Evolutionary conservation across 305 asterid species (phyloP), one percentile per base, ranked within the genome.

Genomic region (Fraxinus dipetala): DNA sequence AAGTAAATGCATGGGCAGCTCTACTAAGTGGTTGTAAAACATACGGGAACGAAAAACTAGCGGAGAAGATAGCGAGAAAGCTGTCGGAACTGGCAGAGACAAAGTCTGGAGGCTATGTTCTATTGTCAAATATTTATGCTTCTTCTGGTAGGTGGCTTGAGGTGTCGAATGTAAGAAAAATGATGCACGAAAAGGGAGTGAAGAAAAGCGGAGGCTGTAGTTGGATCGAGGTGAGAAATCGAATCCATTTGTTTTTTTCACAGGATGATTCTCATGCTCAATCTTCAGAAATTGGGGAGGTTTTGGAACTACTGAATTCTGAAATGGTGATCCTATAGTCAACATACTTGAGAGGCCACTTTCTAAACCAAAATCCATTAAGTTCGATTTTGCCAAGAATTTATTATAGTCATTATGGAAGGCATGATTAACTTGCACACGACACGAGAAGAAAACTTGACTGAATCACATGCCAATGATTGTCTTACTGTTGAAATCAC

Each of bases 1-100:
- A 89, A 59, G 90, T 88, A 4, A 92, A 86, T 78, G 90, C 89
- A 2, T 94, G 93, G 97, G 95, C 98, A 14, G 93, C 98, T 72
- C 81, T 94, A 11, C 89, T 93, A 36, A 91, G 91, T 45, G 95
- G 98, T 22, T 94, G 98, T 84, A 89, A 86, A 76, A 90, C 87
- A 8, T 85, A 87, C 31, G 89, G 90, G 38, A 85, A 92, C 13
- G 93, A 85, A 81, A 81, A 30, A 14, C 43, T 88, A 83, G 91
- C 91, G 2, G 91, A 82, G 76, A 86, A 83, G 87, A 81, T 80
- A 7, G 89, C 90, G 1, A 79, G 78, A 51, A 92, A 85, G 87
- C 82, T 93, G 26, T 51, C 85, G 0, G 87, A 82, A 77, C 54
- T 79, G 54, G 88, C 83, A 2, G 95, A 87, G 76, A 83, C 75